phyloP scores from a whole-genome alignment of 805 yeast species.

The Nakazawaea ernobii region DNA sequence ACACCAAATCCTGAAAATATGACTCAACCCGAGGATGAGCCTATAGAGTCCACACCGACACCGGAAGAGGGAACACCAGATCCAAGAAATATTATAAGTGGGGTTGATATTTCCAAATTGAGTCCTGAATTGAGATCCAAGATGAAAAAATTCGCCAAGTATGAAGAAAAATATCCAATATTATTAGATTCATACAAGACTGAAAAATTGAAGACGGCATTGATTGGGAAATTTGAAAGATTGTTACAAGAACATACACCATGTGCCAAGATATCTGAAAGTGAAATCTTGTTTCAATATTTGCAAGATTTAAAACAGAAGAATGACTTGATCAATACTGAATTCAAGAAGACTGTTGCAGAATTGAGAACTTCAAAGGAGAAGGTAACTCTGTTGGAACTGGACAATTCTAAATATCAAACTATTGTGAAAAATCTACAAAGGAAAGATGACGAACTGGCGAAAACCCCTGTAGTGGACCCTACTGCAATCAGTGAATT shows the following conservation, averaged over 20 bases:
- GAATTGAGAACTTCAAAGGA: constrained; percentile 15
- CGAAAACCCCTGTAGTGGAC: not conserved
- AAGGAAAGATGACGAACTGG: not conserved
- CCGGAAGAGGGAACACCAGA: constrained; percentile 6
- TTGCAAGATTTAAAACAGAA: constrained; percentile 58
- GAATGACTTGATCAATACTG: constrained; percentile 55
- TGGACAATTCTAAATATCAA: not conserved
- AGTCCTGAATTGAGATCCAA: constrained; percentile 56
- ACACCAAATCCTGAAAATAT: constrained; percentile 45
- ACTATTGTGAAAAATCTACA: constrained; percentile 4
- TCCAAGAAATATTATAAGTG: constrained; percentile 18
- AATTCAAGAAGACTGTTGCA: constrained; percentile 45
- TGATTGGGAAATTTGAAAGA: constrained; percentile 59
- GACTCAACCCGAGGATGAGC: constrained; percentile 42
- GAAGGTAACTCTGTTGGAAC: not conserved
- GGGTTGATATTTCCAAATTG: constrained; percentile 34
- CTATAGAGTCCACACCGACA: constrained; percentile 7
- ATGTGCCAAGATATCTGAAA: constrained; percentile 65
- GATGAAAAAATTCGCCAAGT: constrained; percentile 71
- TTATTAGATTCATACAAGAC: constrained; percentile 78
- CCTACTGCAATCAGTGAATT: not conserved
- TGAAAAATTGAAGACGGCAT: constrained; percentile 63
- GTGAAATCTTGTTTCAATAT: constrained; percentile 64
- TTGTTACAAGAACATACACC: constrained; percentile 79
- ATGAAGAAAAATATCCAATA: constrained; percentile 86